These are phyloP conservation scores for Malus hybrid DNA, from an alignment of 331 rosid genomes.

Conservation along the genomic window DNA sequence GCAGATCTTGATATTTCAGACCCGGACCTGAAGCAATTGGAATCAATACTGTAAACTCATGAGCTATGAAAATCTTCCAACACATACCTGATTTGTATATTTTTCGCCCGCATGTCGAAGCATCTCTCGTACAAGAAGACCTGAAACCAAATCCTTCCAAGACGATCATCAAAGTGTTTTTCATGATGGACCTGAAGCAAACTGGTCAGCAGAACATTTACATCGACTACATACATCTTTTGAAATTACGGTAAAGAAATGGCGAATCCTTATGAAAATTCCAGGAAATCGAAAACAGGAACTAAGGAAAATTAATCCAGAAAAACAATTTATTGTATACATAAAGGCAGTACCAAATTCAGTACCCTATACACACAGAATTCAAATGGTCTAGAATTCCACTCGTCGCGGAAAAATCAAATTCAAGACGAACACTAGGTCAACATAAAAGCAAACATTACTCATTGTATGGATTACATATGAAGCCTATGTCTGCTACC, in stretches of 20 bases:
- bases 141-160: background rate
- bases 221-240: background rate
- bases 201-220: no score
- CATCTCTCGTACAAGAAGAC: background rate
- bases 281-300: background rate
- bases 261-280: background rate
- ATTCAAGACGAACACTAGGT: background rate
- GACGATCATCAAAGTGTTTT: background rate
- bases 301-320: conserved; percentile 1
- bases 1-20: conserved; percentile 37
- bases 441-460: background rate
- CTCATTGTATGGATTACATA: conserved; percentile 15
- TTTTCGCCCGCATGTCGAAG: no score
- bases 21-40: conserved; percentile 60
- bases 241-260: no score
- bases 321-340: conserved; percentile 23
- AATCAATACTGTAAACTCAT: conserved; percentile 54
- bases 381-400: background rate
- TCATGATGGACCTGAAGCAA: no score
- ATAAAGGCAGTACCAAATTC: background rate
- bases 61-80: background rate
- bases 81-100: background rate
- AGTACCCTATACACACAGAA: background rate
- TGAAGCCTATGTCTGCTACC: conserved; percentile 11
- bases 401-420: background rate